A percentile compares a stretch with the other conserved stretches of the same genome.
phyloP scores from a whole-genome alignment of 805 yeast species.

The Pichia cabralensis region DNA sequence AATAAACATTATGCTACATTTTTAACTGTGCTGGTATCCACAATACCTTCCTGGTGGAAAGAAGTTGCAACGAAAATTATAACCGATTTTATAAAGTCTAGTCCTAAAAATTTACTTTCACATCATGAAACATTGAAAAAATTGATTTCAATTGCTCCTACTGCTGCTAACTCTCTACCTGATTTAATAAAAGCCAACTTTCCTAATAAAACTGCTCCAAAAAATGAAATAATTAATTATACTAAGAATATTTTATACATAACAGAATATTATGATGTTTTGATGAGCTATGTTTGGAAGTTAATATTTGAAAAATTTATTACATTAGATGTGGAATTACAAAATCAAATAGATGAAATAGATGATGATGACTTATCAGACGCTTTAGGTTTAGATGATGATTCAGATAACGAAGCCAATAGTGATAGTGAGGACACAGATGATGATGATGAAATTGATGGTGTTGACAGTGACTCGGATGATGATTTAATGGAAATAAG shows the following conservation, averaged over 20 bases:
- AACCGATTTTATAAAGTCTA: constrained; percentile 38
- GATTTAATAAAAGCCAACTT: constrained; percentile 46
- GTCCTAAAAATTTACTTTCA: constrained; percentile 18
- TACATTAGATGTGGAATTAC: constrained; percentile 84
- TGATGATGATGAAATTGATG: constrained; percentile 23
- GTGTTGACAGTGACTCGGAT: constrained; percentile 26
- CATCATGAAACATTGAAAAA: constrained; percentile 60
- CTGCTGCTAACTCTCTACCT: constrained; percentile 60
- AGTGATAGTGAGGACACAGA: constrained; percentile 25
- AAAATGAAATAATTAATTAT: constrained; percentile 48
- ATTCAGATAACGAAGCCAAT: constrained; percentile 20
- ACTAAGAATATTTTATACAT: constrained; percentile 52
- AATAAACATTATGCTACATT: constrained; percentile 57
- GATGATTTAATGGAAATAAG: constrained; percentile 9
- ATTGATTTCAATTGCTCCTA: constrained; percentile 69
- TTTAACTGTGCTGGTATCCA: constrained; percentile 67
- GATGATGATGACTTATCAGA: constrained; percentile 64
- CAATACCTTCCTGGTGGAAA: constrained; percentile 82
- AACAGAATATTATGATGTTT: constrained; percentile 63
- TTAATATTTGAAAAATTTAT: constrained; percentile 70
- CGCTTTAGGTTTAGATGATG: constrained; percentile 25
- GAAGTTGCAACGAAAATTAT: constrained; percentile 70
- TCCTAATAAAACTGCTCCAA: constrained; percentile 70
- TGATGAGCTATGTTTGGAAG: constrained; percentile 70
- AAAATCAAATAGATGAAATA: constrained; percentile 75